These are phyloP conservation scores for Carex sylvatica DNA, from an alignment of 202 grass and related monocot genomes.

Conservation along the genomic window DNA sequence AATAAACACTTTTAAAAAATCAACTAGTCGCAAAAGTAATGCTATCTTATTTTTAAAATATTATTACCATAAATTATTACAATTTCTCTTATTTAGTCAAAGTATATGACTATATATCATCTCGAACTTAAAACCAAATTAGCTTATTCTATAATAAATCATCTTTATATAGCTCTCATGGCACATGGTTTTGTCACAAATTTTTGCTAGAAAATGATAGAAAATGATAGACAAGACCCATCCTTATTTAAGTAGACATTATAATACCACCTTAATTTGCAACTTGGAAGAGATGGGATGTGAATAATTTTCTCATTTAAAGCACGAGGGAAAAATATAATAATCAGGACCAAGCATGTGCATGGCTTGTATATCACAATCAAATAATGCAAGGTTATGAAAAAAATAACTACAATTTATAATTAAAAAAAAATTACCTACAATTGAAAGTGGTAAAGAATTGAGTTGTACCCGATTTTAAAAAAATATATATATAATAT, in stretches of 20 bases:
- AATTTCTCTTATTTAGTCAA: not conserved
- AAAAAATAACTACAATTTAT: too few species aligned
- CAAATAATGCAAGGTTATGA: not conserved
- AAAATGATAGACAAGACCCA: not conserved
- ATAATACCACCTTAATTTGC: slow-evolving; percentile 4
- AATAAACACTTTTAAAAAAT: too few species aligned
- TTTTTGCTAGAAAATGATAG: too few species aligned
- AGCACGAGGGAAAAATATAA: not conserved
- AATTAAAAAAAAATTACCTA: too few species aligned
- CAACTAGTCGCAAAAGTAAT: too few species aligned
- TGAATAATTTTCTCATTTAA: not conserved
- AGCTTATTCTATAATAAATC: not conserved
- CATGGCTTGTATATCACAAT: not conserved
- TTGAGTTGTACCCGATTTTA: too few species aligned
- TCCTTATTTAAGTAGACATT: not conserved
- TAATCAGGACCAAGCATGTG: not conserved
- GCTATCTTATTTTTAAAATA: too few species aligned
- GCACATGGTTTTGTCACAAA: slow-evolving; percentile 13
- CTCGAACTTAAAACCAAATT: not conserved
- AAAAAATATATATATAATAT: too few species aligned
- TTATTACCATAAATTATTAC: too few species aligned
- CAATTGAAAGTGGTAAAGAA: too few species aligned
- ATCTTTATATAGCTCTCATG: not conserved
- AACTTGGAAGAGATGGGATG: not conserved
- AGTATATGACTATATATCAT: not conserved